Base-by-base conservation (phyloP, 2,329 filamentous ascomycete species). In the Oidium heveae region DNA sequence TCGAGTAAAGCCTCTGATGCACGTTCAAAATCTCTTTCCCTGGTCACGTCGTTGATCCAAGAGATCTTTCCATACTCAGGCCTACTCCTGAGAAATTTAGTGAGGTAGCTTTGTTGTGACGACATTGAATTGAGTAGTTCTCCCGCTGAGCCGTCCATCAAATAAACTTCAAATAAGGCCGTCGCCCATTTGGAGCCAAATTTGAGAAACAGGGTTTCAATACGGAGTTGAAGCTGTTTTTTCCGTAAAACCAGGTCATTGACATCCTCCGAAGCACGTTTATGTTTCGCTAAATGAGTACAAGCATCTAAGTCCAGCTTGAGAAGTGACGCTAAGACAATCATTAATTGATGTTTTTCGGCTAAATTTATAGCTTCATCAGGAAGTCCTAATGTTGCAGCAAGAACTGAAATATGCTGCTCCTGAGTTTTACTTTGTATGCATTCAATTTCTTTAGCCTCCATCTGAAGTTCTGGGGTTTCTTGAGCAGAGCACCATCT, bases 21-120 rank as follows among this genome's bases (percentile, higher is more conserved):
- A 55, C 77, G 75, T 13, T 76, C 71, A 58, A 86, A 86, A 61
- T 94, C 79, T 56, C 79, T 74, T 64, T 91, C 84, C 24, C 76
- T 74, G 57, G 80, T 73, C 8, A 96, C 75, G 64, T 96, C 88
- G 65, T 98, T 93, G 69, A 98, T 94, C 91, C 91, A 98, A 52
- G 82, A 80, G 47, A 98, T 73, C 61, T 86, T 86, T 32, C 82
- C 80, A 58, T 86, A 78, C 58, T 80, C 74, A 0, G 79, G 75
- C 58, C 80, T 77, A 55, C 77, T 80, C 44, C 84, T 78, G 51
- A 98, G 72, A 62, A 87, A 98, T 53, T 74, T 73, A 0, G 86
- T 94, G 55, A 94, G 75, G 62, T 79, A 82, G n/a, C 70, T 69
- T 53, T 76, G 69, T 59, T 79, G 79, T 62, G 88, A 83, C 55